These are phyloP conservation scores for Chaetomium strumarium DNA, from an alignment of 2,329 filamentous ascomycete genomes.

Conservation along the genomic window DNA sequence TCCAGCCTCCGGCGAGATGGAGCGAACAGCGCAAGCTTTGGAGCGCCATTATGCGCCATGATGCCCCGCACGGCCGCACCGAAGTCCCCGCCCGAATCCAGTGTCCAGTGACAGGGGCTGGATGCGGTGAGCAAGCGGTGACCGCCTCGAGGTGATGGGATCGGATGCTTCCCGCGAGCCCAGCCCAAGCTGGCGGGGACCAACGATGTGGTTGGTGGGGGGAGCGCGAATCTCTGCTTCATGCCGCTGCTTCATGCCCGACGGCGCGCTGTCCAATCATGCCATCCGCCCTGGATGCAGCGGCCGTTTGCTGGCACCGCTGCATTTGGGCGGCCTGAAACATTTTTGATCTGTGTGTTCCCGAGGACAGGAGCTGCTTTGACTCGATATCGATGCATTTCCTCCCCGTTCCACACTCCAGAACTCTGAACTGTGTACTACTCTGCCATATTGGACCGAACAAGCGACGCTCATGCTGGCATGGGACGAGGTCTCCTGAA, in stretches of 20 bases:
- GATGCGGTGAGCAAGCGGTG: slow-evolving; percentile 15
- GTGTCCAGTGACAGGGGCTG: neutral
- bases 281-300: slow-evolving; percentile 8
- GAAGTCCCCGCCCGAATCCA: neutral
- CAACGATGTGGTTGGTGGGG: neutral
- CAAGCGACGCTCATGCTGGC: neutral
- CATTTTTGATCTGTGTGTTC: slow-evolving; percentile 7
- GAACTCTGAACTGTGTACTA: too few species aligned
- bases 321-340: slow-evolving; percentile 17
- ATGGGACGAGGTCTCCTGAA: neutral
- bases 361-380: neutral
- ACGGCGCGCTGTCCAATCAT: slow-evolving; percentile 14
- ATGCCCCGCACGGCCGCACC: slow-evolving; percentile 6
- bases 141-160: slow-evolving; percentile 7
- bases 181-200: slow-evolving; percentile 1
- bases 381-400: neutral
- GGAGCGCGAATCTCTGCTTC: neutral
- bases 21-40: too few species aligned
- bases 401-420: neutral
- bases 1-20: neutral
- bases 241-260: slow-evolving; percentile 16
- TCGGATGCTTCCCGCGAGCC: slow-evolving; percentile 9
- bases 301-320: slow-evolving; percentile 8
- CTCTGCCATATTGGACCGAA: too few species aligned
- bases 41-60: too few species aligned